Evolutionary conservation across 495 filamentous ascomycete species (phyloP).

Genomic region (Stereocaulon alpinum): DNA sequence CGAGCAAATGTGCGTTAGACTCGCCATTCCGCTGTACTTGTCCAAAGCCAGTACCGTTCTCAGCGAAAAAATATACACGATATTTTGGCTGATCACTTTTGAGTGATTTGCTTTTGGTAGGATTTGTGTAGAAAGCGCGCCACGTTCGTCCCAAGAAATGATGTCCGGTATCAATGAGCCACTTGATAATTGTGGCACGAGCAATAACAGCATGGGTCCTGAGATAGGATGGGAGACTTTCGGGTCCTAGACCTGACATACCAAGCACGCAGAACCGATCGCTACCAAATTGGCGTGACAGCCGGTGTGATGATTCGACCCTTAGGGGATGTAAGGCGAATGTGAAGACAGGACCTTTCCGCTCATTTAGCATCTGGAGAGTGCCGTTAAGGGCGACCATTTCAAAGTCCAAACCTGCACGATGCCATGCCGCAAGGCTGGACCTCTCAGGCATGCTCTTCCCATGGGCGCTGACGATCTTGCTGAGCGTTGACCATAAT

Average conservation of each 20-base stretch:
- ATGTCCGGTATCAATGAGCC: slow-evolving; percentile 36
- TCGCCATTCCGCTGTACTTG: slow-evolving; percentile 12
- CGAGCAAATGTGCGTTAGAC: slow-evolving; percentile 19
- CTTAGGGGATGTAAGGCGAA: slow-evolving; percentile 35
- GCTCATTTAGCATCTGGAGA: slow-evolving; percentile 31
- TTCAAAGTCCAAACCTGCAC: slow-evolving; percentile 33
- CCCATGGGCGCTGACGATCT: slow-evolving; percentile 26
- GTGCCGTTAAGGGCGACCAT: slow-evolving; percentile 35
- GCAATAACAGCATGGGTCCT: slow-evolving; percentile 25
- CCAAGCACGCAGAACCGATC: slow-evolving; percentile 38
- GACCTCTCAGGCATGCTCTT: slow-evolving; percentile 32
- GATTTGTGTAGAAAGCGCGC: slow-evolving; percentile 39
- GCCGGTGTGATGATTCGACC: slow-evolving; percentile 36
- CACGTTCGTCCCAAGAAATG: slow-evolving; percentile 35
- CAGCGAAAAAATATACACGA: slow-evolving; percentile 44
- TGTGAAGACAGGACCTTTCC: slow-evolving; percentile 32
- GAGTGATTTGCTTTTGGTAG: slow-evolving; percentile 27
- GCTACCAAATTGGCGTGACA: slow-evolving; percentile 39
- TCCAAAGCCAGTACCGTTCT: slow-evolving; percentile 37
- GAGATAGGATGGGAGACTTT: slow-evolving; percentile 31
- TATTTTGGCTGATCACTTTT: slow-evolving; percentile 22
- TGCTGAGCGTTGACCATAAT: slow-evolving; percentile 34
- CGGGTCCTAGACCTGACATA: slow-evolving; percentile 28
- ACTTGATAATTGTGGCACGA: slow-evolving; percentile 31
- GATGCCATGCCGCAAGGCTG: slow-evolving; percentile 34